A percentile compares a stretch with the other conserved stretches of the same genome.
Evolutionary conservation across 306 rosid genomes (phyloP).

Genomic region (Canavalia ensiformis): DNA sequence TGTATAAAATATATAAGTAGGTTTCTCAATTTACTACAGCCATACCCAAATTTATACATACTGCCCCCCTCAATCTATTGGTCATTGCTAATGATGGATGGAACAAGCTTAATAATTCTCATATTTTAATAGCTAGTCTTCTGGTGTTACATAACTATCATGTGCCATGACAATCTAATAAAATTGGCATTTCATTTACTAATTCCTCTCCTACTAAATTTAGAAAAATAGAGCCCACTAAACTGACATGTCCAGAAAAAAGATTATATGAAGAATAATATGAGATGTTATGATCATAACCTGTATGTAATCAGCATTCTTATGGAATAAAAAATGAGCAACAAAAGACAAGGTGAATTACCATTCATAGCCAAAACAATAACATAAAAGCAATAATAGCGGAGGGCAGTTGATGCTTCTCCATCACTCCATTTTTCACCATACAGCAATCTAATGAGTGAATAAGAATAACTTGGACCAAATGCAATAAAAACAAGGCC

Average conservation of each 20-base stretch:
- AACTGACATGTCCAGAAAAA: not conserved
- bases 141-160: not conserved
- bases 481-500: constrained; percentile 93
- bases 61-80: not conserved
- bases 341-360: constrained; percentile 41
- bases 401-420: constrained; percentile 90
- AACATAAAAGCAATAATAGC: constrained; percentile 81
- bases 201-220: constrained; percentile 24
- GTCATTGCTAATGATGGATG: not conserved
- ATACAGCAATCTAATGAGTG: constrained; percentile 87
- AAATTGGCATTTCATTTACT: constrained; percentile 28
- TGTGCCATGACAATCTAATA: not conserved
- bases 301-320: constrained; percentile 3
- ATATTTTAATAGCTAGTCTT: not conserved
- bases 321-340: constrained; percentile 11
- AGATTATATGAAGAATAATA: constrained; percentile 2
- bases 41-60: not conserved
- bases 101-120: constrained; percentile 11
- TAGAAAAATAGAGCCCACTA: constrained; percentile 13
- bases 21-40: constrained; percentile 34
- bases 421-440: constrained; percentile 97
- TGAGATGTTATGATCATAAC: constrained; percentile 30
- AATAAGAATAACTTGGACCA: constrained; percentile 94
- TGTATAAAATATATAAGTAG: constrained; percentile 12
- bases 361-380: constrained; percentile 97